Conservation (phyloP, 495 filamentous ascomycete species). For the Aspergillus bertholletiae region DNA sequence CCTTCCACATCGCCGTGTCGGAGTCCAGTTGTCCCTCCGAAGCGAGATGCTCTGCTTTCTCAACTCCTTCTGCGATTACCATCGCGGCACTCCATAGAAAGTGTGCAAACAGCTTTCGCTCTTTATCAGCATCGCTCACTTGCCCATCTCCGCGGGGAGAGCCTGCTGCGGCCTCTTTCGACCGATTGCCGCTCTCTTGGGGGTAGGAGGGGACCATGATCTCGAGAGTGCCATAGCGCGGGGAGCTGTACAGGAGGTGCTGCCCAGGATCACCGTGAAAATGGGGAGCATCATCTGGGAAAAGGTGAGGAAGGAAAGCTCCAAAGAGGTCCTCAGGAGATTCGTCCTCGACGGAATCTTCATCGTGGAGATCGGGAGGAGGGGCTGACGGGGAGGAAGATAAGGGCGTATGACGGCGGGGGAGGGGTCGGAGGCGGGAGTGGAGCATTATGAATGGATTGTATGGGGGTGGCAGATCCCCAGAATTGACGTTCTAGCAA, state of each 20-base stretch:
- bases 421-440: slow-evolving; percentile 29
- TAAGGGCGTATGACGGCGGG: slow-evolving; percentile 17
- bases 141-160: slow-evolving; percentile 14
- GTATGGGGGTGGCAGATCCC: background rate
- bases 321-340: slow-evolving; percentile 62
- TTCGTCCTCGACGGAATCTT: slow-evolving; percentile 4
- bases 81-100: slow-evolving; percentile 84
- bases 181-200: slow-evolving; percentile 17
- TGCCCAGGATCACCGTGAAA: slow-evolving; percentile 72
- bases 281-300: slow-evolving; percentile 69
- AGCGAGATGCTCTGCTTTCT: slow-evolving; percentile 29
- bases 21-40: background rate
- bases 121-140: slow-evolving; percentile 43
- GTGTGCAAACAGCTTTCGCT: slow-evolving; percentile 70
- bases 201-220: slow-evolving; percentile 44
- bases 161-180: slow-evolving; percentile 16
- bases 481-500: background rate
- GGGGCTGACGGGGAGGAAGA: slow-evolving; percentile 9
- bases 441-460: slow-evolving; percentile 23
- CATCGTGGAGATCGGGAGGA: slow-evolving; percentile 13
- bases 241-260: slow-evolving; percentile 62
- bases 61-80: slow-evolving; percentile 66
- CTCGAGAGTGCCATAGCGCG: slow-evolving; percentile 50
- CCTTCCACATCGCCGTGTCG: slow-evolving; percentile 41
- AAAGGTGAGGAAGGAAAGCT: slow-evolving; percentile 63